Conservation (phyloP, 2,329 filamentous ascomycete genomes). For the Colletotrichum sp. region DNA sequence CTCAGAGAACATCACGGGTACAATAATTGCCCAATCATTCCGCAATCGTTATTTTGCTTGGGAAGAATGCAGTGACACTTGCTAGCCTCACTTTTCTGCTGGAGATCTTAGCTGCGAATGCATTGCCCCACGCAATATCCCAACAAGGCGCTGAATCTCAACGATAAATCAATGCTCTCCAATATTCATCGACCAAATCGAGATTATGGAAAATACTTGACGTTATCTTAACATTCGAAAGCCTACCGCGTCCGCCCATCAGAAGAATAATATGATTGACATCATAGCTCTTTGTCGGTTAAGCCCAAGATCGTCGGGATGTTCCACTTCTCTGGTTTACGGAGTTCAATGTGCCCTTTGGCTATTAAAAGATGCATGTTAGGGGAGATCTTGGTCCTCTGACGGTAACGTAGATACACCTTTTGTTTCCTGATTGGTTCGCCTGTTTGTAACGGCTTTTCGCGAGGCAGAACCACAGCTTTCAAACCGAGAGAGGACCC, state of each 20-base stretch:
- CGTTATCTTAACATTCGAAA: background rate
- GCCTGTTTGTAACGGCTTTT: background rate
- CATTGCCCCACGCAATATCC: too few relatives aligned
- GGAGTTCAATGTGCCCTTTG: background rate
- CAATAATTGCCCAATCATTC: too few relatives aligned
- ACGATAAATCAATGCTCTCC: too few relatives aligned
- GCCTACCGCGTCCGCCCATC: accelerated
- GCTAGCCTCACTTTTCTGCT: accelerated
- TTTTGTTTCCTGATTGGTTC: background rate
- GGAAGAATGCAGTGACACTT: too few relatives aligned
- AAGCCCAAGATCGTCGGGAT: background rate
- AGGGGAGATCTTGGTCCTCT: accelerated
- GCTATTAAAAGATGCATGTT: background rate
- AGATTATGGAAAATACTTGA: accelerated
- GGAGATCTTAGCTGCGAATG: too few relatives aligned
- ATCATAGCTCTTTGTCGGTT: background rate
- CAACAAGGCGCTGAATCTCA: too few relatives aligned
- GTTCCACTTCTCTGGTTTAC: background rate
- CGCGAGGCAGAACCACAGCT: background rate
- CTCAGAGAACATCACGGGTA: too few relatives aligned
- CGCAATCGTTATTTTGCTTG: too few relatives aligned
- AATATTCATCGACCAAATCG: too few relatives aligned
- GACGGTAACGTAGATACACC: background rate
- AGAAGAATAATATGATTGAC: accelerated
- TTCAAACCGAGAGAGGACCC: background rate